These are phyloP conservation scores for Adansonia gregorii DNA, from an alignment of 441 rosid species.

Conservation along the genomic window DNA sequence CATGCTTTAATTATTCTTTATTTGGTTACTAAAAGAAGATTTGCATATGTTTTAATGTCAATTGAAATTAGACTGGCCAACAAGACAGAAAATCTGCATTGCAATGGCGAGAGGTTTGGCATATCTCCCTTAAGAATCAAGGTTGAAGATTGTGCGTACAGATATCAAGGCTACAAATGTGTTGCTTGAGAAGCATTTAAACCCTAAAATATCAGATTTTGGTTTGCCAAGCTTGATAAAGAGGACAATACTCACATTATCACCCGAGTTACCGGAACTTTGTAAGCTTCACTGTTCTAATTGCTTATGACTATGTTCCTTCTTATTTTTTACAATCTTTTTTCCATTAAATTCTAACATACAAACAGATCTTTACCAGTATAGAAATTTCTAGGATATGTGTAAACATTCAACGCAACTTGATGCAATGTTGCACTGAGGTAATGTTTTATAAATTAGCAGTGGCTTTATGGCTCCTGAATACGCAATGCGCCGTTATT, in stretches of 20 bases:
- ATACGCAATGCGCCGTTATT: slow-evolving; percentile 83
- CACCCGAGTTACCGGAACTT: slow-evolving; percentile 20
- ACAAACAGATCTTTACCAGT: no score
- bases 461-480: slow-evolving; percentile 95
- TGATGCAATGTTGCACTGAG: no score
- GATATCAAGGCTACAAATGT: slow-evolving; percentile 59
- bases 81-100: slow-evolving; percentile 44
- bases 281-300: neutral
- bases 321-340: no score
- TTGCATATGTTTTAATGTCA: slow-evolving; percentile 21
- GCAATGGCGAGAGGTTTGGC: slow-evolving; percentile 57
- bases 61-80: slow-evolving; percentile 47
- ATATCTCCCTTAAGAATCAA: slow-evolving; percentile 42
- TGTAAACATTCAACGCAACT: no score
- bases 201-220: slow-evolving; percentile 53
- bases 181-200: slow-evolving; percentile 44
- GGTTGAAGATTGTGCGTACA: slow-evolving; percentile 57
- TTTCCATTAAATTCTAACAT: neutral
- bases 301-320: neutral
- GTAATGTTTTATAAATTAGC: neutral
- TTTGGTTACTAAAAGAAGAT: slow-evolving; percentile 9
- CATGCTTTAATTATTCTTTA: neutral
- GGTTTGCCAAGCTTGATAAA: slow-evolving; percentile 55
- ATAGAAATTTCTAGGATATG: no score
- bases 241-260: slow-evolving; percentile 49